Evolutionary conservation across 768 basidiomycete genomes (phyloP), one percentile per base, ranked within the genome.

Genomic region (Pholiota microspora): DNA sequence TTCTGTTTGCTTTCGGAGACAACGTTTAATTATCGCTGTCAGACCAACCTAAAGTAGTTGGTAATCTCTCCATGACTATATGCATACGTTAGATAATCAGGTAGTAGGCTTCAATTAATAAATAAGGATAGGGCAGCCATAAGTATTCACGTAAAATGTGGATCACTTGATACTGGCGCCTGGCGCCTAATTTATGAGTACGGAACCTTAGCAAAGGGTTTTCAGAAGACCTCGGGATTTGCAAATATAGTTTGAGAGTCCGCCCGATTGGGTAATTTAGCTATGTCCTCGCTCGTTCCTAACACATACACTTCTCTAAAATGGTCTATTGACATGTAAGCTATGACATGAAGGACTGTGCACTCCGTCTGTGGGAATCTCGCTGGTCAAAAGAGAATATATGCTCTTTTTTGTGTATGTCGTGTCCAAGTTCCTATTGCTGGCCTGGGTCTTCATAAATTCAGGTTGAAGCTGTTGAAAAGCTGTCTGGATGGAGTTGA

Each of bases 361-460:
- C 62, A 13, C 51, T 69, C n/a, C 3, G 48, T 2, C 55, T 65
- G 0, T 68, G 64, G 61, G 49, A 62, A 35, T 38, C 53, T 15
- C 58, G 65, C 2, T 69, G 64, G 62, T 56, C 59, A 16, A 27
- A 51, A 45, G 15, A 47, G 1, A 54, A 65, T 24, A 67, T 70
- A n/a, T 53, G 45, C 18, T 57, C 60, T 25, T 60, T 50, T 2
- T 53, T 68, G 2, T 16, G 62, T 7, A 45, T 70, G 7, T 68
- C 66, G 13, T 10, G 24, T 10, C 56, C 61, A 0, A 68, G 62
- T 38, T 55, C 64, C 15, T 65, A 60, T 51, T 58, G 59, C 7
- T 69, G 31, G 31, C 31, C 31, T 12, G 12, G 31, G 12, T 31
- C 31, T 31, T 31, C 31, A 31, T 31, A 12, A 31, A 31, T 31